These are phyloP conservation scores for Plectosphaerella plurivora DNA, from an alignment of 2,329 filamentous ascomycete species.

Conservation along the genomic window DNA sequence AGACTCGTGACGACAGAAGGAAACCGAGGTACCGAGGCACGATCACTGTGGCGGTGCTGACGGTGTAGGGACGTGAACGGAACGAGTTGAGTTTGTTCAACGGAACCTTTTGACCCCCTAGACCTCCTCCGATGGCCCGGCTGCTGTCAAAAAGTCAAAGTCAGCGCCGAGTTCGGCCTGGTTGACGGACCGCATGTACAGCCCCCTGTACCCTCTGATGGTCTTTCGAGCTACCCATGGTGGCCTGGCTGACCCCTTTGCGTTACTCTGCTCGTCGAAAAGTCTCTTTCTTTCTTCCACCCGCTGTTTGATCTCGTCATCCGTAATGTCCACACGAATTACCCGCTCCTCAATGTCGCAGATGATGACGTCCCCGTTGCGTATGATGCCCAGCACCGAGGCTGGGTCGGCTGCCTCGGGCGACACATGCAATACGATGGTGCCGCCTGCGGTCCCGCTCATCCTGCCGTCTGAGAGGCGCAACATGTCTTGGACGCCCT, in stretches of 20 bases:
- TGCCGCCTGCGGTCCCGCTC: constrained; percentile 81
- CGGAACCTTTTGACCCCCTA: no score
- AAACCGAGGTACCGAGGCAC: no score
- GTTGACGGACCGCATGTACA: constrained; percentile 56
- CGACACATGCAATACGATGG: constrained; percentile 82
- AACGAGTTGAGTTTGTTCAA: no score
- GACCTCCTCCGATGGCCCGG: constrained; percentile 17
- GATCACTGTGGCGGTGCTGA: no score
- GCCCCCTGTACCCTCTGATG: constrained; percentile 51
- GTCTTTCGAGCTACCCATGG: constrained; percentile 29
- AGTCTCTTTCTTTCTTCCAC: constrained; percentile 54
- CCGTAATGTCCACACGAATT: constrained; percentile 53
- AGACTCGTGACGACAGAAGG: no score
- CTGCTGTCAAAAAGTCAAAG: constrained; percentile 56
- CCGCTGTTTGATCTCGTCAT: constrained; percentile 64
- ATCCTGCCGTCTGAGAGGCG: constrained; percentile 86
- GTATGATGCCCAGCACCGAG: constrained; percentile 73
- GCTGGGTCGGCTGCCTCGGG: constrained; percentile 76
- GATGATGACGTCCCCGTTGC: constrained; percentile 71
- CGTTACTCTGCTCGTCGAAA: constrained; percentile 45
- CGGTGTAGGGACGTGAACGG: no score
- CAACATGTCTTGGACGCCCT: constrained; percentile 73
- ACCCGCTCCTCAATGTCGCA: constrained; percentile 70
- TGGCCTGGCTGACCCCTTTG: constrained; percentile 11
- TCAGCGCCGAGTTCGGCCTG: constrained; percentile 56